Base-by-base conservation (phyloP, 495 filamentous ascomycete species). In the Trichoderma orchidacearum region DNA sequence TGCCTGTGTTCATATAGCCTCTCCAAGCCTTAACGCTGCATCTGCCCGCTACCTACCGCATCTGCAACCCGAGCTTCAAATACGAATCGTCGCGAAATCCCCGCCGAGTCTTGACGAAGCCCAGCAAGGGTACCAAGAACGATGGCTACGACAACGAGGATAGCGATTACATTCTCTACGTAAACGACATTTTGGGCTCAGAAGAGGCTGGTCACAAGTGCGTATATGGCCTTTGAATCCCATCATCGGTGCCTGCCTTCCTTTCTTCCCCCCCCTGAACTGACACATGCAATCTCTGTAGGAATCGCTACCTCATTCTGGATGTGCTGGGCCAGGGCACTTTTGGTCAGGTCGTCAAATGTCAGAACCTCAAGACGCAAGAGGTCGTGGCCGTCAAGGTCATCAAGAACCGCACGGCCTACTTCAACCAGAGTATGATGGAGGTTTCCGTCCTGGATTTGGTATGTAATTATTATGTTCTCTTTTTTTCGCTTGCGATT, bases 361-460 rank as follows among this genome's bases (percentile, higher is more conserved):
- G 94, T 68, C 94, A 99, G 70, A 99, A 97, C 62, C 70, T 97
- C 61, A 96, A 94, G 68, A 96, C 94, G 0, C 89, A 95, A 67
- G 94, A 99, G 69, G 94, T 99, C 31, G 92, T 99, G 27, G 94
- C 94, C 1, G 94, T 99, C 58, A 99, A 99, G 73, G 94, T 97
- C 29, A 92, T 99, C 72, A 99, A 99, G 70, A 99, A 99, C 68
- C 83, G 94, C 68, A 97, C 93, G 0, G 94, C 94, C 17, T 99
- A 99, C 65, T 99, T 99, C 76, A 99, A 99, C 65, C 94, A 99
- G 70, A 99, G 94, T 68, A 99, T 99, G 94, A 99, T 99, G 94
- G 94, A 99, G 64, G 94, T 99, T 28, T 99, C 94, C 7, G 94
- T 99, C 7, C 74, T 99, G 29, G 94, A 99, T 69, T 67, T 99